Evolutionary conservation across 2,329 filamentous ascomycete species (phyloP).

Genomic region (Chaetomium strumarium): DNA sequence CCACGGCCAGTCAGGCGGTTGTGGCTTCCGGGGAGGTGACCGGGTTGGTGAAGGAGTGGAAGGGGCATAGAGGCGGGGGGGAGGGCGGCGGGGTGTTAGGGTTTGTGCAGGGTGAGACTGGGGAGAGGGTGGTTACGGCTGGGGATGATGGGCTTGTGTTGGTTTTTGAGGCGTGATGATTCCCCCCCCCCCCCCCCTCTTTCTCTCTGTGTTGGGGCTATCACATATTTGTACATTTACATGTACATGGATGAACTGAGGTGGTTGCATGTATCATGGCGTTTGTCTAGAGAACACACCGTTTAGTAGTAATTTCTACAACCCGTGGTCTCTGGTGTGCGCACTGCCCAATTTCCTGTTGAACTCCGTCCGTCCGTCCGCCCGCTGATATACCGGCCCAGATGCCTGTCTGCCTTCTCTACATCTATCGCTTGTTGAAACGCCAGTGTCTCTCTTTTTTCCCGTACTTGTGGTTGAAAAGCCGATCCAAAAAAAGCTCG

Average conservation of each 20-base stretch:
- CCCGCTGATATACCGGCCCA: no score
- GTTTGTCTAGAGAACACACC: no score
- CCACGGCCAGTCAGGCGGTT: constrained; percentile 29
- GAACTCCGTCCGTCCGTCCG: no score
- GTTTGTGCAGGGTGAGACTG: constrained; percentile 76
- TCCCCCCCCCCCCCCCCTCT: no score
- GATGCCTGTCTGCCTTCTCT: no score
- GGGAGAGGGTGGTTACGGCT: constrained; percentile 74
- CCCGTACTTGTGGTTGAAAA: not conserved
- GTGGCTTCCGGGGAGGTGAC: constrained; percentile 46
- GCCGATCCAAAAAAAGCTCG: not conserved
- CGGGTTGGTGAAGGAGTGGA: constrained; percentile 81
- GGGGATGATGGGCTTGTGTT: constrained; percentile 75
- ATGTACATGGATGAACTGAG: not conserved
- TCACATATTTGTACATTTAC: not conserved
- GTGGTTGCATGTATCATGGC: no score
- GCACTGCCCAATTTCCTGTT: no score
- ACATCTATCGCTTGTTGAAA: not conserved
- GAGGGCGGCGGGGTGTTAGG: constrained; percentile 85
- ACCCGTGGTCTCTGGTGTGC: no score
- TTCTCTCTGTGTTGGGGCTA: not conserved
- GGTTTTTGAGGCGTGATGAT: constrained; percentile 52
- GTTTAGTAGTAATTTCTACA: no score
- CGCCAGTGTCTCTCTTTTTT: not conserved
- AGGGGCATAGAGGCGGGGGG: constrained; percentile 75